phyloP scores from a whole-genome alignment of 805 yeast species.

The Teunomyces cretensis region DNA sequence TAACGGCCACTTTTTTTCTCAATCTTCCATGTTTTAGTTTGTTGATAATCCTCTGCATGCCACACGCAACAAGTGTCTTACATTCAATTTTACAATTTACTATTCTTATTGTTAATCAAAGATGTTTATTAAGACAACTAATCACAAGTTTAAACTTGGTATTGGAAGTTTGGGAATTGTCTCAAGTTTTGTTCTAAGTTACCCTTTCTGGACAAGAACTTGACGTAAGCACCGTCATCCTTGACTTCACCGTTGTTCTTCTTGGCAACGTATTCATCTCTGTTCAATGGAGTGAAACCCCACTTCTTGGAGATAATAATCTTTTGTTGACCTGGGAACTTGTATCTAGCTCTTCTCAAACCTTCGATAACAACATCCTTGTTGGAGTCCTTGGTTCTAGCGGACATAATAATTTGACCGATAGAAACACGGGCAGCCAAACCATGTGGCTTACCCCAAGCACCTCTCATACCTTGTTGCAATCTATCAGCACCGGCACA shows the following conservation, averaged over 20 bases:
- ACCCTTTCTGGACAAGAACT: conserved; percentile 97
- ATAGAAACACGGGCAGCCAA: conserved; percentile 98
- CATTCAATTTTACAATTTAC: too few species aligned
- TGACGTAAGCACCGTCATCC: conserved; percentile 99
- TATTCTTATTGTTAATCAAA: neutral
- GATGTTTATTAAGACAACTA: conserved; percentile 4
- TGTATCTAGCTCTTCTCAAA: conserved; percentile 99
- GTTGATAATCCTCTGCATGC: too few species aligned
- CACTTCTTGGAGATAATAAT: conserved; percentile 99
- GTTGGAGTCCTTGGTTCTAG: conserved; percentile 98
- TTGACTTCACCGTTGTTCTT: conserved; percentile 97
- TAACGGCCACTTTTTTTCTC: too few species aligned
- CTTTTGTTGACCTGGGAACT: conserved; percentile 99
- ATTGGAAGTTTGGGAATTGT: conserved; percentile 88
- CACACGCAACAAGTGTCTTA: too few species aligned
- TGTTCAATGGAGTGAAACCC: conserved; percentile 99
- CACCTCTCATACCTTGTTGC: conserved; percentile 99
- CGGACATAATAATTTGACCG: conserved; percentile 97
- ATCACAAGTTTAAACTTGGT: conserved; percentile 38
- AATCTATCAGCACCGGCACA: conserved; percentile 99
- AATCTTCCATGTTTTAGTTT: too few species aligned
- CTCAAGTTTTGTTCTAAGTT: conserved; percentile 86
- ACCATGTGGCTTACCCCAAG: conserved; percentile 99
- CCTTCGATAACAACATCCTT: conserved; percentile 97
- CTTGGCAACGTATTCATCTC: conserved; percentile 92